Percentiles rank a stretch among this genome's conserved stretches.
These are phyloP conservation scores for Zopfochytrium polystomum DNA, from an alignment of 371 early-diverging fungal species.

Conservation along the genomic window DNA sequence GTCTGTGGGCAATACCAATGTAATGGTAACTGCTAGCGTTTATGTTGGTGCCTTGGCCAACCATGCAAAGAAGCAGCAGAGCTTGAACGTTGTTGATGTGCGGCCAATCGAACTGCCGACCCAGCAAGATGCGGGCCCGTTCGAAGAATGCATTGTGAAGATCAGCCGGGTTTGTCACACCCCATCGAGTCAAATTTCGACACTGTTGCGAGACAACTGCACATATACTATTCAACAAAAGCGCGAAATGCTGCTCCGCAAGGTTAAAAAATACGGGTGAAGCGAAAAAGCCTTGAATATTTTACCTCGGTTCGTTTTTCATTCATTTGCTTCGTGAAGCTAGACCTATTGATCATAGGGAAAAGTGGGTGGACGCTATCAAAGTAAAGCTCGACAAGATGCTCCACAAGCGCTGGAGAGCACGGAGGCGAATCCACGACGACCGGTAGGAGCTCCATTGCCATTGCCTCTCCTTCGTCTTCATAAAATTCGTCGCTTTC, in stretches of 20 bases:
- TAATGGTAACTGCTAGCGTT: constrained; percentile 41
- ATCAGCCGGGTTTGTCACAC: constrained; percentile 27
- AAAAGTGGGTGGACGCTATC: constrained; percentile 52
- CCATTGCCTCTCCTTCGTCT: constrained; percentile 2
- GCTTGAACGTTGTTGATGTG: constrained; percentile 44
- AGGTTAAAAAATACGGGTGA: neutral
- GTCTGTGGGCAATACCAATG: constrained; percentile 42
- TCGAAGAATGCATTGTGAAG: constrained; percentile 40
- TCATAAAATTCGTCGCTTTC: no score
- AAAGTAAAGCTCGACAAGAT: constrained; percentile 55
- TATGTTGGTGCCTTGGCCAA: constrained; percentile 40
- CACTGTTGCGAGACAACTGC: constrained; percentile 40
- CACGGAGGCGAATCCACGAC: no score
- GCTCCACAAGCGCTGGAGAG: constrained; percentile 37
- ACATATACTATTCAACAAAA: constrained; percentile 42
- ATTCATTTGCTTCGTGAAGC: constrained; percentile 46
- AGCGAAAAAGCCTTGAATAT: neutral
- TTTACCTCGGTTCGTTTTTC: constrained; percentile 37
- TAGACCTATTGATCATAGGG: constrained; percentile 47
- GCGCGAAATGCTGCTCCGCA: constrained; percentile 30
- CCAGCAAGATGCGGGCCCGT: constrained; percentile 33
- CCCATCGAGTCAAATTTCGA: constrained; percentile 30
- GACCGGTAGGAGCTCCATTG: no score
- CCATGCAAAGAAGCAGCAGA: constrained; percentile 34
- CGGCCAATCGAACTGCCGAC: constrained; percentile 41